Evolutionary conservation across 202 grass and related monocot genomes (phyloP).

Genomic region (Schoenoplectus tabernaemontani): DNA sequence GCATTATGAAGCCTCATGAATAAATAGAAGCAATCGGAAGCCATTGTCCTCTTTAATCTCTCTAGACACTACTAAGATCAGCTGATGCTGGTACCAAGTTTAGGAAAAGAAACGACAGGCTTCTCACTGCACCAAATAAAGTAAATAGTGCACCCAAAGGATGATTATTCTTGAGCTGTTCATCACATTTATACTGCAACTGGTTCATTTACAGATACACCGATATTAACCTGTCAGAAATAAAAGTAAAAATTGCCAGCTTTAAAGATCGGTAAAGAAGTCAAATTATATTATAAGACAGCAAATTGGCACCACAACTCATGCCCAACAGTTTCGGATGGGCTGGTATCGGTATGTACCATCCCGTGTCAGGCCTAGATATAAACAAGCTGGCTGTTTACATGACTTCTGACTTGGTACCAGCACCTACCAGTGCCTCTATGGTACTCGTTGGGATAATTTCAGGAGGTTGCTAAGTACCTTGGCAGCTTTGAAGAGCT

Average conservation of each 20-base stretch:
- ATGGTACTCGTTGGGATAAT: not conserved
- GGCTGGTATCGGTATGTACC: not conserved
- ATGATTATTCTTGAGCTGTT: constrained; percentile 20
- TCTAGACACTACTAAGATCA: constrained; percentile 7
- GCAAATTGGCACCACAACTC: not conserved
- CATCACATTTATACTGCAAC: constrained; percentile 52
- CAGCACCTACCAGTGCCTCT: not conserved
- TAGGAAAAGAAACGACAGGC: constrained; percentile 12
- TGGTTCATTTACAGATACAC: constrained; percentile 81
- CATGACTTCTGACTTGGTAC: not conserved
- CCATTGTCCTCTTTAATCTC: not conserved
- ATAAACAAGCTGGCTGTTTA: not conserved
- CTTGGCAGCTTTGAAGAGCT: constrained; percentile 95
- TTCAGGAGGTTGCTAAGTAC: constrained; percentile 19
- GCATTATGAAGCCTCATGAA: constrained; percentile 9
- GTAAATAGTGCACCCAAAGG: constrained; percentile 12
- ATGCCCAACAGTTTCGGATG: not conserved
- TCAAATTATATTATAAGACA: not conserved
- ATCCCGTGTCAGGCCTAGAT: not conserved
- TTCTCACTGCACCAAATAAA: constrained; percentile 18
- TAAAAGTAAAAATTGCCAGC: constrained; percentile 7
- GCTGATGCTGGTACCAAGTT: not conserved
- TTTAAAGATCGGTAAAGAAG: not conserved
- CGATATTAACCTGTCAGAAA: constrained; percentile 57
- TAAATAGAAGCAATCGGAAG: not conserved